Conservation (phyloP, 2,329 filamentous ascomycete genomes). For the Diaporthe vaccinii region DNA sequence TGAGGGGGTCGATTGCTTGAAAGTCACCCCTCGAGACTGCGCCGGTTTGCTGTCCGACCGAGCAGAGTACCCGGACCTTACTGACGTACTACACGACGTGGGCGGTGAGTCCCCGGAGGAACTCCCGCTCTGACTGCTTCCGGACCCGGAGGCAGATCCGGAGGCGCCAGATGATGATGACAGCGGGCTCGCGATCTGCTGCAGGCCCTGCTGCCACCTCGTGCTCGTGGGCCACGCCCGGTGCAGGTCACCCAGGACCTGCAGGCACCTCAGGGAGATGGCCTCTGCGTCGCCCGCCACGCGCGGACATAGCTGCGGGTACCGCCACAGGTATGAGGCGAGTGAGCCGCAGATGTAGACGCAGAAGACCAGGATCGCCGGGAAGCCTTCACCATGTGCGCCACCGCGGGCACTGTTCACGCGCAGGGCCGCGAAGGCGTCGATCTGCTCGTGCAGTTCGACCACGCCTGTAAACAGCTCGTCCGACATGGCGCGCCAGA, state of each 20-base stretch:
- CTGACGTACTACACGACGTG: conserved; percentile 32
- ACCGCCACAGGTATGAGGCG: conserved; percentile 49
- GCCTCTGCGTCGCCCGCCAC: conserved; percentile 45
- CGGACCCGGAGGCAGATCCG: conserved; percentile 21
- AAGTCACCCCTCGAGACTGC: background rate
- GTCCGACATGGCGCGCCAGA: conserved; percentile 48
- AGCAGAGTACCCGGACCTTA: conserved; percentile 17
- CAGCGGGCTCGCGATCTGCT: conserved; percentile 42
- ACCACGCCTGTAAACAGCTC: conserved; percentile 54
- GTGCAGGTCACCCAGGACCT: conserved; percentile 44
- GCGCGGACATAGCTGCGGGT: conserved; percentile 48
- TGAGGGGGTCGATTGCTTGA: background rate
- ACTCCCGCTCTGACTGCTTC: conserved; percentile 27
- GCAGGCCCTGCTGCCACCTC: conserved; percentile 44
- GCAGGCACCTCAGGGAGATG: conserved; percentile 44
- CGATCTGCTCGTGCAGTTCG: conserved; percentile 53
- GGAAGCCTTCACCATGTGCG: conserved; percentile 48
- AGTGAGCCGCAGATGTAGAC: conserved; percentile 57
- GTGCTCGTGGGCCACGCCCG: conserved; percentile 44
- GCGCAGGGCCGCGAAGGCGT: conserved; percentile 49
- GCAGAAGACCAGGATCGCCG: conserved; percentile 55
- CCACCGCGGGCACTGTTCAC: conserved; percentile 20
- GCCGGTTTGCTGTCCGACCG: background rate
- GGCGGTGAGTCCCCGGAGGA: conserved; percentile 33
- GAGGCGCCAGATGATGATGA: conserved; percentile 18